Percentiles rank a stretch among this genome's conserved stretches.
phyloP scores from a whole-genome alignment of 352 stramenopile species.

The Pythium phragmitis region DNA sequence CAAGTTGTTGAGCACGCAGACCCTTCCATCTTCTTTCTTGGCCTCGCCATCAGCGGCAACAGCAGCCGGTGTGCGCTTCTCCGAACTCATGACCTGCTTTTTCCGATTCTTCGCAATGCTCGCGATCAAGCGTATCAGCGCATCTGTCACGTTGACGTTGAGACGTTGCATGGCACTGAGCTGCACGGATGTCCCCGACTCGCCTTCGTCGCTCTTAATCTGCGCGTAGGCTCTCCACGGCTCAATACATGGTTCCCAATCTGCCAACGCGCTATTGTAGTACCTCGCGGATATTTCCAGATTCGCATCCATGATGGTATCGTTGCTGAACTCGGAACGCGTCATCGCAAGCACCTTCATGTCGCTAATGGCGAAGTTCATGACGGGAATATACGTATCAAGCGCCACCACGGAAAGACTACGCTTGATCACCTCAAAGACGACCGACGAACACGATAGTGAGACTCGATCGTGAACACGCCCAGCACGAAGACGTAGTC shows the following conservation, averaged over 20 bases:
- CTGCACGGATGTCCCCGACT: slow-evolving; percentile 62
- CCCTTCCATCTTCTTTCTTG: slow-evolving; percentile 81
- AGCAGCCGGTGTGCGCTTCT: slow-evolving; percentile 72
- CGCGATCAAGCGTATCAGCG: slow-evolving; percentile 73
- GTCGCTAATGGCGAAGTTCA: slow-evolving; percentile 85
- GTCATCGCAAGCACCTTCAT: slow-evolving; percentile 79
- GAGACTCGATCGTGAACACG: slow-evolving; percentile 72
- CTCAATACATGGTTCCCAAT: slow-evolving; percentile 88
- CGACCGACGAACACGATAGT: slow-evolving; percentile 68
- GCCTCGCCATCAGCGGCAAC: slow-evolving; percentile 78
- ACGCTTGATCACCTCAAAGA: slow-evolving; percentile 89
- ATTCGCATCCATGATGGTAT: slow-evolving; percentile 72
- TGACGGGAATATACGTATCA: slow-evolving; percentile 89
- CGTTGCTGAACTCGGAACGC: slow-evolving; percentile 60
- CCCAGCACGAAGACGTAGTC: slow-evolving; percentile 61
- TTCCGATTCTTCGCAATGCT: slow-evolving; percentile 76
- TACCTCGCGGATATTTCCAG: slow-evolving; percentile 82
- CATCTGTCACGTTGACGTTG: slow-evolving; percentile 87
- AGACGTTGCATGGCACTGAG: slow-evolving; percentile 82
- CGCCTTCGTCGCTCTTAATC: slow-evolving; percentile 49
- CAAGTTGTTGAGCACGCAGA: slow-evolving; percentile 88
- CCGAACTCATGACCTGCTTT: slow-evolving; percentile 70
- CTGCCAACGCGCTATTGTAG: slow-evolving; percentile 85
- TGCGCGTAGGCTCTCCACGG: slow-evolving; percentile 79
- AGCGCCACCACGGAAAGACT: slow-evolving; percentile 85